Percentiles rank a stretch among this genome's conserved stretches.
Evolutionary conservation across 331 rosid species (phyloP).

Genomic region (Phaseolus coccineus): DNA sequence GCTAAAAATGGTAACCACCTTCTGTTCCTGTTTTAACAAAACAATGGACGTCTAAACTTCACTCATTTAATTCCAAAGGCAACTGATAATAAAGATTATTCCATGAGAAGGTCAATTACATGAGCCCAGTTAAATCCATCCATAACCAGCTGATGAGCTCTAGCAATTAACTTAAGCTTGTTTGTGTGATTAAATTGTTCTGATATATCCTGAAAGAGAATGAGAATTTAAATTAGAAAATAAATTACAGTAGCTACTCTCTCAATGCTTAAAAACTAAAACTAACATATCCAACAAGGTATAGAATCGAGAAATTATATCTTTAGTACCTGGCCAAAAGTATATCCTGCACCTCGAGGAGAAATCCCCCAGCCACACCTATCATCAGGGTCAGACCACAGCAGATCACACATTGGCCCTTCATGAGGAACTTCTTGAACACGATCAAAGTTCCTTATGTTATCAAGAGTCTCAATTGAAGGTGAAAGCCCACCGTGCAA

Average conservation of each 20-base stretch:
- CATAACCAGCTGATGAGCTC: conserved; percentile 99
- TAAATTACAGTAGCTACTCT: conserved; percentile 4
- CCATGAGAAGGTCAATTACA: conserved; percentile 57
- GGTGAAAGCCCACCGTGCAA: conserved; percentile 99
- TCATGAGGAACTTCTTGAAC: conserved; percentile 99
- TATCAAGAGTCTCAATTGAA: conserved; percentile 97
- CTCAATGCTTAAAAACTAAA: conserved; percentile 1
- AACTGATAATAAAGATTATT: conserved; percentile 19
- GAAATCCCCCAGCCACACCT: conserved; percentile 99
- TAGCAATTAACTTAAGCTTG: conserved; percentile 93
- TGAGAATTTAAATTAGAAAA: conserved; percentile 22
- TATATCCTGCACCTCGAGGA: conserved; percentile 99
- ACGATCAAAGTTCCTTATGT: conserved; percentile 93
- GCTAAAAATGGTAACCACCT: conserved; percentile 98
- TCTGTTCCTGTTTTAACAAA: conserved; percentile 85
- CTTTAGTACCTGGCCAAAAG: conserved; percentile 90
- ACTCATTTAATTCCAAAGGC: conserved; percentile 35
- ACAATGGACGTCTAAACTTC: conserved; percentile 39
- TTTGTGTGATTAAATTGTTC: conserved; percentile 96
- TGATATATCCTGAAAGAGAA: conserved; percentile 86
- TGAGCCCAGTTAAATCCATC: conserved; percentile 99
- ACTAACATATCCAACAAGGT: neutral
- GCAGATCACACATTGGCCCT: conserved; percentile 99
- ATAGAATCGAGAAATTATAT: conserved; percentile 28
- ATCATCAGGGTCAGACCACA: conserved; percentile 99